These are phyloP conservation scores for Tulasnella sp. DNA, from an alignment of 768 basidiomycete species.

Conservation along the genomic window DNA sequence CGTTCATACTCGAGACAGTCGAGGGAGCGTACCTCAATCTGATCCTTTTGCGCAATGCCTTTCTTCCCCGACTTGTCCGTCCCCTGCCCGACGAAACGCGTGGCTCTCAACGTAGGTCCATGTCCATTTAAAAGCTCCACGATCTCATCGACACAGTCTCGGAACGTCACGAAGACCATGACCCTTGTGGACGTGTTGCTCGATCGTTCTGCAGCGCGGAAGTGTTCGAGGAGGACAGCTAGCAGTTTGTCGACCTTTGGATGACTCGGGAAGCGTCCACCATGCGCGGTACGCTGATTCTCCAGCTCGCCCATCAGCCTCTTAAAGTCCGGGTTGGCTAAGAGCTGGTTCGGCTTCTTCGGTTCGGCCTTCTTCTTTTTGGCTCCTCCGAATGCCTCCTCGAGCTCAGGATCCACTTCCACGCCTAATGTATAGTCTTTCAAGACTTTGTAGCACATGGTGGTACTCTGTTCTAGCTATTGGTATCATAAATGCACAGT, in stretches of 20 bases:
- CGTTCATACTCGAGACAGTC: not conserved
- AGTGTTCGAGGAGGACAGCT: constrained; percentile 66
- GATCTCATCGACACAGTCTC: constrained; percentile 86
- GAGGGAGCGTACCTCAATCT: constrained; percentile 56
- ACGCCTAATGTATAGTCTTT: constrained; percentile 25
- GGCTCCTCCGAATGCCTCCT: constrained; percentile 23
- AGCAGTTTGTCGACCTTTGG: constrained; percentile 88
- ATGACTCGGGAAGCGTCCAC: constrained; percentile 50
- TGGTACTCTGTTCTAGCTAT: constrained; percentile 73
- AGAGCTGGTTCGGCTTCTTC: constrained; percentile 26
- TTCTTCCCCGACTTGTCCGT: constrained; percentile 74
- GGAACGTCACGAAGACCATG: constrained; percentile 91
- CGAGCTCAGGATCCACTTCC: constrained; percentile 31
- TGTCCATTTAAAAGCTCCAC: constrained; percentile 68
- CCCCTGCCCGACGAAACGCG: constrained; percentile 85
- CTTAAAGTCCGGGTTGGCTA: constrained; percentile 40
- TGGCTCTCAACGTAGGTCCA: constrained; percentile 65
- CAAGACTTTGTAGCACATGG: constrained; percentile 63
- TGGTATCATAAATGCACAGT: not conserved
- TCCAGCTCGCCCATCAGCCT: constrained; percentile 59
- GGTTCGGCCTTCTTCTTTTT: constrained; percentile 24
- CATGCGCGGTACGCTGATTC: constrained; percentile 34
- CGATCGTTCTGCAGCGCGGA: constrained; percentile 37
- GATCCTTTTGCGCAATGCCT: constrained; percentile 84
- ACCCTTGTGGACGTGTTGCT: constrained; percentile 43